Base-by-base conservation (phyloP, 768 basidiomycete genomes). In the Fistulinella prunicolor region DNA sequence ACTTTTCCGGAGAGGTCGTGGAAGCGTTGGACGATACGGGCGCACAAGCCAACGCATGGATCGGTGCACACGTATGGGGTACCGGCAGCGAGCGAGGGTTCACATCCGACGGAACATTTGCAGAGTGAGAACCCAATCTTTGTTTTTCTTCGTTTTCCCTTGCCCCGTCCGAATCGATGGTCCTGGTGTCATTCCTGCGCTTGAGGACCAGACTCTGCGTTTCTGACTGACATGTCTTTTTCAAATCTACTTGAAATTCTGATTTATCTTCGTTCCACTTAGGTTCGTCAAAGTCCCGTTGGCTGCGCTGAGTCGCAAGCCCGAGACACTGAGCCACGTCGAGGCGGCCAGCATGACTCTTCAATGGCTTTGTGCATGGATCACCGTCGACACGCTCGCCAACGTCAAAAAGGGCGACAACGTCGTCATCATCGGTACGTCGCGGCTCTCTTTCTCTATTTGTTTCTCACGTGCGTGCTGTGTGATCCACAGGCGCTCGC, bases 281-380 rank as follows among this genome's bases (percentile, higher is more conserved):
- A 68, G 68, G 45, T 67, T 61, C 3, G 57, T 64, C 13, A 56
- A 61, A 23, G 60, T 68, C 8, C 68, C 68, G 1, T 16, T 69
- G 26, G 39, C 45, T 6, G 64, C 47, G 6, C 50, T 68, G 14
- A 68, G 66, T 43, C 66, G 58, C 41, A 68, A 70, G 38, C 66
- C 68, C 6, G 22, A 54, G 43, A 51, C 44, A 1, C 32, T 68
- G 24, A 55, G 46, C 23, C 68, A 68, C 19, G 9, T 12, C 23
- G 41, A 57, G 30, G 68, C 66, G 6, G 66, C 58, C 13, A 70
- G 66, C 37, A 66, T 68, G 58, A 64, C 66, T 0, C 67, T 68
- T 6, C 58, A 58, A 0, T 69, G 68, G 66, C 55, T 69, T 21
- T 68, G 66, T 43, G 68, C 68, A 7, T 68, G 68, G 68, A 70